A percentile compares a stretch with the other conserved stretches of the same genome.
Evolutionary conservation across 164 flowering plant species (phyloP).

Genomic region (Macadamia integrifolia): DNA sequence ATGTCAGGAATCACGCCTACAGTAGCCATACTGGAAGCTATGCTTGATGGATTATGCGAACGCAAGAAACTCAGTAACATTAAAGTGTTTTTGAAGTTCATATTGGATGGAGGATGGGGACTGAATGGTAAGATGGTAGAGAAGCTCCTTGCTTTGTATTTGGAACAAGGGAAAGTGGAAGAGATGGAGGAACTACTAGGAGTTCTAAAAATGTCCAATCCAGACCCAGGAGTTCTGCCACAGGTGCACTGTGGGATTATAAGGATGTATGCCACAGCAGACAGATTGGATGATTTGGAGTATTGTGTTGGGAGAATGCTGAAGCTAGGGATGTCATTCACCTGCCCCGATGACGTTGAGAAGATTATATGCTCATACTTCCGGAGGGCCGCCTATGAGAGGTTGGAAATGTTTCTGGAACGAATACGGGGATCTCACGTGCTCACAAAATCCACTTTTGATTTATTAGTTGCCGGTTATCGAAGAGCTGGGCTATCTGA

Average conservation of each 20-base stretch:
- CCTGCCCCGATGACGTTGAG: conserved; percentile 35
- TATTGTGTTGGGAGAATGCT: conserved; percentile 47
- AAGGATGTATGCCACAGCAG: conserved; percentile 31
- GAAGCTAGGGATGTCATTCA: conserved; percentile 36
- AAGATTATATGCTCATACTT: conserved; percentile 42
- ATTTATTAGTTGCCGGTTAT: conserved; percentile 46
- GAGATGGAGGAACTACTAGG: conserved; percentile 37
- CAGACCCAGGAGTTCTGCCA: conserved; percentile 19
- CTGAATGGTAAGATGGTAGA: conserved; percentile 21
- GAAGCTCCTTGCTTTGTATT: conserved; percentile 25
- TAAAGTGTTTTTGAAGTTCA: conserved; percentile 22
- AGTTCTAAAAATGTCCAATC: conserved; percentile 14
- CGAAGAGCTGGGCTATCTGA: conserved; percentile 36
- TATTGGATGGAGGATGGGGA: conserved; percentile 22
- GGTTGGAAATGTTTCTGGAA: conserved; percentile 43
- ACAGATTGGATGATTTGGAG: conserved; percentile 49
- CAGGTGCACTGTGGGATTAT: conserved; percentile 32
- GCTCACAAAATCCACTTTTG: conserved; percentile 34
- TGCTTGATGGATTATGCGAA: conserved; percentile 32
- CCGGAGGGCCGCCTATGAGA: conserved; percentile 44
- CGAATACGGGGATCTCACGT: conserved; percentile 26
- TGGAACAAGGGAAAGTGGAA: conserved; percentile 27
- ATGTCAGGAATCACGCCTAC: conserved; percentile 29
- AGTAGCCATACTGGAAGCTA: conserved; percentile 21
- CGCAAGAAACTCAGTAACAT: conserved; percentile 17